Evolutionary conservation across 805 yeast species (phyloP), one percentile per base, ranked within the genome.

Genomic region (Blastobotrys peoriensis): DNA sequence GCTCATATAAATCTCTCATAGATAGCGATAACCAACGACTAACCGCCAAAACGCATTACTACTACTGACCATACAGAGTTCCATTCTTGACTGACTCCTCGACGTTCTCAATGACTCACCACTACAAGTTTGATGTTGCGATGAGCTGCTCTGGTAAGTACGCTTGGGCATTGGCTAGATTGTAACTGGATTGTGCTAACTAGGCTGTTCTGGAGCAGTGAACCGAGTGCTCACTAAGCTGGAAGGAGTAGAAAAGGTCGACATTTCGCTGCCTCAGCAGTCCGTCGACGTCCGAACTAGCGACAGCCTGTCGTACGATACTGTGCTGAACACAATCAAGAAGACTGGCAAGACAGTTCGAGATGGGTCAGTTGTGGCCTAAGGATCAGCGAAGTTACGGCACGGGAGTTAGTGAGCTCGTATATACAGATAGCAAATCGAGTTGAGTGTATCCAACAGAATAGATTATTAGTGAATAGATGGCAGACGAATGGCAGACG

Each of bases 341-440:
- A 91, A 91, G 71, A 88, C 98, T 1, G 98, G 98, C 30, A 91
- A 91, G 70, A 79, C 79, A 56, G 83, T 91, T 47, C 69, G 74
- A 38, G 70, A 73, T 23, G 95, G 96, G 9, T 73, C 73, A 56
- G 67, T 73, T 36, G 58, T 82, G 43, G 69, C 64, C 38, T 74
- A 64, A 35, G 15, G 36, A 6, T 16, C 13, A 8, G 30, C 30
- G 30, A 25, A 25, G 30, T n/a, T n/a, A n/a, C n/a, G n/a, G n/a
- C n/a, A n/a, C n/a, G n/a, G n/a, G n/a, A n/a, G n/a, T n/a, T n/a
- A n/a, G n/a, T n/a, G n/a, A n/a, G n/a, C n/a, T n/a, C n/a, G n/a
- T n/a, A n/a, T n/a, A n/a, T n/a, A n/a, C n/a, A n/a, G n/a, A n/a
- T n/a, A n/a, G n/a, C n/a, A n/a, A n/a, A n/a, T n/a, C n/a, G n/a